A percentile compares a stretch with the other conserved stretches of the same genome.
These are phyloP conservation scores for Kodamaea sagamina DNA, from an alignment of 805 yeast species.

Conservation along the genomic window DNA sequence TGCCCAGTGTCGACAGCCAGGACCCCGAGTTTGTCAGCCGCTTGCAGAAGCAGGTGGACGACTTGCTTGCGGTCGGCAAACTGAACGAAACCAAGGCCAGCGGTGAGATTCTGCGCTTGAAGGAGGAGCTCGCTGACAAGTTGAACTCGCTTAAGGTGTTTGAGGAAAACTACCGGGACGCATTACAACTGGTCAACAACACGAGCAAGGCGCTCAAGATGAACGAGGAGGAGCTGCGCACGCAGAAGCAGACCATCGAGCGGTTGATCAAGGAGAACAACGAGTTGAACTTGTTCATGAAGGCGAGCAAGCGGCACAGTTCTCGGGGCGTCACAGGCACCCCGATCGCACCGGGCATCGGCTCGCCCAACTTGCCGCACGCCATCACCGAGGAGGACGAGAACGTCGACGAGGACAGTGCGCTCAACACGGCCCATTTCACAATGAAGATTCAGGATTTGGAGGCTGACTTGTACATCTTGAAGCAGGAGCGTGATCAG, in stretches of 20 bases:
- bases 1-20: constrained; percentile 6
- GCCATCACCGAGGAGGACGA: constrained; percentile 24
- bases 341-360: constrained; percentile 24
- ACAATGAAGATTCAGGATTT: constrained; percentile 77
- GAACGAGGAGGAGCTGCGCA: constrained; percentile 70
- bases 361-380: constrained; percentile 12
- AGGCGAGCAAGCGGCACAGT: constrained; percentile 40
- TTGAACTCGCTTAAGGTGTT: constrained; percentile 34
- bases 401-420: constrained; percentile 23
- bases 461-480: constrained; percentile 79
- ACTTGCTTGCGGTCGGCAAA: constrained; percentile 50
- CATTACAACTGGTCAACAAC: constrained; percentile 69
- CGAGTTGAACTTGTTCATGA: constrained; percentile 58
- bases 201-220: constrained; percentile 72
- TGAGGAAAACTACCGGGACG: constrained; percentile 70
- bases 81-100: constrained; percentile 22
- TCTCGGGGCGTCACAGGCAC: constrained; percentile 27
- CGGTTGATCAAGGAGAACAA: constrained; percentile 66
- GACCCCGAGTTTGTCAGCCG: constrained; percentile 32
- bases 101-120: constrained; percentile 35
- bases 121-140: constrained; percentile 34
- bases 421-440: constrained; percentile 53
- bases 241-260: constrained; percentile 56
- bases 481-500: constrained; percentile 82
- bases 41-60: constrained; percentile 59